phyloP scores from a whole-genome alignment of 768 basidiomycete species.

The Tricholoma matsutake region DNA sequence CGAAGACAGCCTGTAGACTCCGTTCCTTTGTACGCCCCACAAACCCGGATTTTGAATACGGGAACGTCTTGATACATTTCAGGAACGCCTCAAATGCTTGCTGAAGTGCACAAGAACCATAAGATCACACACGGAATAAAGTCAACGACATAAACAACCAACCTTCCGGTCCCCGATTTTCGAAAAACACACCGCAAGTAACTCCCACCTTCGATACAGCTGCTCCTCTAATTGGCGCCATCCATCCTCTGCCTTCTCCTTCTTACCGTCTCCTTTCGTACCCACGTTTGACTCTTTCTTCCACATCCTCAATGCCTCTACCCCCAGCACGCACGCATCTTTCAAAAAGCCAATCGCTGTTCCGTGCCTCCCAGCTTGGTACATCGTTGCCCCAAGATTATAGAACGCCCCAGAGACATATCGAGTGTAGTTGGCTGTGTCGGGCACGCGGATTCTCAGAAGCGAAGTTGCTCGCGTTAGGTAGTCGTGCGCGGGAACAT shows the following conservation, averaged over 20 bases:
- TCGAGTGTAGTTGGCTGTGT: conserved; percentile 55
- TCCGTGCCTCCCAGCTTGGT: conserved; percentile 58
- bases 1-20: conserved; percentile 35
- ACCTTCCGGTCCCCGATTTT: conserved; percentile 81
- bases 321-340: conserved; percentile 56
- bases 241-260: conserved; percentile 30
- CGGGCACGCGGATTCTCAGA: conserved; percentile 25
- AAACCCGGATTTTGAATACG: conserved; percentile 44
- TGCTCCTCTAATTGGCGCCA: conserved; percentile 66
- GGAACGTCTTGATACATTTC: conserved; percentile 50
- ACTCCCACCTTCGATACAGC: conserved; percentile 72
- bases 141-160: conserved; percentile 15
- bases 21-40: conserved; percentile 27
- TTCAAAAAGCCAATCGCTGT: conserved; percentile 67
- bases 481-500: conserved; percentile 42
- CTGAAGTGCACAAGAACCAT: conserved; percentile 31
- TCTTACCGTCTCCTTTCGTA: conserved; percentile 1
- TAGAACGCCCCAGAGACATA: conserved; percentile 73
- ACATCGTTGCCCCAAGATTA: conserved; percentile 66
- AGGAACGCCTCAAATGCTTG: conserved; percentile 57
- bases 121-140: neutral
- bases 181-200: conserved; percentile 73
- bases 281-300: conserved; percentile 1
- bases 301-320: conserved; percentile 38
- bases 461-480: conserved; percentile 42